phyloP scores from a whole-genome alignment of 169 alveolate genomes.

The Plasmodium sp. region DNA sequence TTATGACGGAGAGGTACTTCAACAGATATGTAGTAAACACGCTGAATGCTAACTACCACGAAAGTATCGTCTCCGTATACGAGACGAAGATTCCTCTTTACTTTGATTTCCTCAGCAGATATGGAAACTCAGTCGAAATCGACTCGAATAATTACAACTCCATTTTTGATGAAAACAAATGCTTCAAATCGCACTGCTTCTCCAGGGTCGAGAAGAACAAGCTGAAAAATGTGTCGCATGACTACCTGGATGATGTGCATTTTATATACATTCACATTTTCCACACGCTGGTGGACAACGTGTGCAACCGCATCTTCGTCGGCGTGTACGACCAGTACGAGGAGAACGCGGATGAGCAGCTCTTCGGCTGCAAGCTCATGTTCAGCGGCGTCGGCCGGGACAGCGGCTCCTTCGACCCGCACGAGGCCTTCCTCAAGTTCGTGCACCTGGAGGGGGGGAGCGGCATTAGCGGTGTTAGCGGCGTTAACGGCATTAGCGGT shows the following conservation, averaged over 20 bases:
- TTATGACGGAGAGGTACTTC: conserved; percentile 76
- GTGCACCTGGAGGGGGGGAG: not conserved
- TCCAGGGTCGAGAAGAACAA: conserved; percentile 33
- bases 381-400: conserved; percentile 44
- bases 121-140: conserved; percentile 69
- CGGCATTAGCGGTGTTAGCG: not conserved
- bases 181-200: conserved; percentile 57
- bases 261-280: conserved; percentile 38
- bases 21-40: conserved; percentile 77
- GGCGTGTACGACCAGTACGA: conserved; percentile 48
- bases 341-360: conserved; percentile 4
- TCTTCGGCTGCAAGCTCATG: conserved; percentile 39
- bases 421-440: conserved; percentile 17
- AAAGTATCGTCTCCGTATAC: conserved; percentile 61
- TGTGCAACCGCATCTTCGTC: conserved; percentile 56
- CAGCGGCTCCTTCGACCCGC: conserved; percentile 24
- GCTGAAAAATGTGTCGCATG: conserved; percentile 13
- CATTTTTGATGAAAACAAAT: conserved; percentile 65
- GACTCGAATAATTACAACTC: conserved; percentile 46
- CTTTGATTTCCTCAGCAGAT: conserved; percentile 67
- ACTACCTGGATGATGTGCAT: conserved; percentile 63
- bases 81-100: conserved; percentile 63
- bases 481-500: not conserved
- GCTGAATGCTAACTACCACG: conserved; percentile 76
- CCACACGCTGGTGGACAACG: conserved; percentile 37